A percentile compares a stretch with the other conserved stretches of the same genome.
Conservation (phyloP, 2,329 filamentous ascomycete species). For the Aotearoamyces nothofagi region DNA sequence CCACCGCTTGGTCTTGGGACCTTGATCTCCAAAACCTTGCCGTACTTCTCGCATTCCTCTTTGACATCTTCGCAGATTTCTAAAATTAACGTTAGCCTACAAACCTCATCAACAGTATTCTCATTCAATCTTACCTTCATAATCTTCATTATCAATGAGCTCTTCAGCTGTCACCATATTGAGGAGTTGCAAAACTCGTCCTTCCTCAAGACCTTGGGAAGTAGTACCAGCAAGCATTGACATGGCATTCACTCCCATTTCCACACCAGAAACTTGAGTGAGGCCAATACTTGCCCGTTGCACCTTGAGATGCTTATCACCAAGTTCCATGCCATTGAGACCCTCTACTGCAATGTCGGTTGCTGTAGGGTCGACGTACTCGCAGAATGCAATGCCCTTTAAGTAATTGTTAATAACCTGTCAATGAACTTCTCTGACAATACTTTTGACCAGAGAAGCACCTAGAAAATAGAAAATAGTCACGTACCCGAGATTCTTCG, state of each 20-base stretch:
- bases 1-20: conserved; percentile 77
- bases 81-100: conserved; percentile 28
- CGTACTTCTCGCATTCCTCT: conserved; percentile 89
- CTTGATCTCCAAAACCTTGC: conserved; percentile 75
- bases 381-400: conserved; percentile 96
- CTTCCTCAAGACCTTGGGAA: conserved; percentile 61
- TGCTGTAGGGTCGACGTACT: conserved; percentile 63
- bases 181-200: conserved; percentile 76
- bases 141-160: conserved; percentile 84
- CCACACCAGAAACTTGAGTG: conserved; percentile 80
- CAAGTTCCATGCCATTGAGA: conserved; percentile 85
- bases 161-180: conserved; percentile 99
- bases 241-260: conserved; percentile 96
- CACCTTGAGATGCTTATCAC: conserved; percentile 74
- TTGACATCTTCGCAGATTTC: conserved; percentile 93
- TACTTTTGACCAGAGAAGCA: no score
- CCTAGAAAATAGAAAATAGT: conserved; percentile 3
- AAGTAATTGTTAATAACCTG: conserved; percentile 16
- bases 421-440: not conserved
- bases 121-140: conserved; percentile 56
- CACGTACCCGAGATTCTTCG: conserved; percentile 70
- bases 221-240: conserved; percentile 91
- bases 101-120: not conserved
- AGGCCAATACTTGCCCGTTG: conserved; percentile 81
- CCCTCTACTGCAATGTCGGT: conserved; percentile 83